Evolutionary conservation across 1,284 basidiomycete genomes (phyloP).

Genomic region (Ganoderma sp.): DNA sequence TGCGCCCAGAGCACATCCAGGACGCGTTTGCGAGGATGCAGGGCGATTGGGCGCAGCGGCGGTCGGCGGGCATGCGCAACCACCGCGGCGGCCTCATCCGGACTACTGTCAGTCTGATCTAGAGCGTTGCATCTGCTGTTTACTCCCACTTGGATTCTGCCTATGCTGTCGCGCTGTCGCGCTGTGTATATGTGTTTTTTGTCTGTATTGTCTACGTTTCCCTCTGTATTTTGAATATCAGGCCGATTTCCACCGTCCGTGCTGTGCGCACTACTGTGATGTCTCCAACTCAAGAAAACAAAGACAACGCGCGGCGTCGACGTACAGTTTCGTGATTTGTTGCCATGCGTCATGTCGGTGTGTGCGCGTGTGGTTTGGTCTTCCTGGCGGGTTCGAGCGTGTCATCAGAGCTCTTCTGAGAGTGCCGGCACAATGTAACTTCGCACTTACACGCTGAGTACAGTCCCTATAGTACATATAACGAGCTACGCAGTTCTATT

Average conservation of each 20-base stretch:
- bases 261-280: not conserved
- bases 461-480: not conserved
- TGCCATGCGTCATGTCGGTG: too few relatives aligned
- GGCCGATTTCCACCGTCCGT: not conserved
- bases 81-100: constrained; percentile 84
- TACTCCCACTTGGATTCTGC: not conserved
- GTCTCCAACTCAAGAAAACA: too few relatives aligned
- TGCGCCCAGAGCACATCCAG: constrained; percentile 85
- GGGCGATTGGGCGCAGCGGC: constrained; percentile 77
- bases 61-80: constrained; percentile 85
- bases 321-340: too few relatives aligned
- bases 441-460: not conserved
- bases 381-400: too few relatives aligned
- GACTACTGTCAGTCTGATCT: constrained; percentile 83
- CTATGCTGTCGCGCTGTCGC: not conserved
- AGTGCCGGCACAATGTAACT: too few relatives aligned
- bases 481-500: not conserved
- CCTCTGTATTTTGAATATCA: not conserved
- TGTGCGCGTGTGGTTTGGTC: too few relatives aligned
- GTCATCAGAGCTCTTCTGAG: too few relatives aligned
- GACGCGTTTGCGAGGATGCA: constrained; percentile 91
- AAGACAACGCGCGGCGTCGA: too few relatives aligned
- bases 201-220: not conserved
- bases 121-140: not conserved
- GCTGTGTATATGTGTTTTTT: not conserved